Evolutionary conservation across 257 asterid genomes (phyloP).

Genomic region (Haberlea rhodopensis): DNA sequence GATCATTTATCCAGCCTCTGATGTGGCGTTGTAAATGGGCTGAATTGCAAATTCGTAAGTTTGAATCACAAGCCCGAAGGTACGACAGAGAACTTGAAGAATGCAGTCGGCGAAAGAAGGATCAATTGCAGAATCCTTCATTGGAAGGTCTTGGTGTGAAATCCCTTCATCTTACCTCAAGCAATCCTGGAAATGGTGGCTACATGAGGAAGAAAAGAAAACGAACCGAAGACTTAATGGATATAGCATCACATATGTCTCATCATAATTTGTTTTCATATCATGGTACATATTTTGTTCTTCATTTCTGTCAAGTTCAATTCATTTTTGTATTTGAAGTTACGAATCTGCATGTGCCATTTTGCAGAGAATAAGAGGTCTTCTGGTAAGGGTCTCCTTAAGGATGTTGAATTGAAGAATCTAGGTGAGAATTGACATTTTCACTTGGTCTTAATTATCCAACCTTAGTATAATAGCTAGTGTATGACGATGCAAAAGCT

Average conservation of each 20-base stretch:
- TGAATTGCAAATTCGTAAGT: slow-evolving; percentile 65
- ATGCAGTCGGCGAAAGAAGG: slow-evolving; percentile 32
- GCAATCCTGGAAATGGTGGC: slow-evolving; percentile 26
- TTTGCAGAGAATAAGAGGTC: slow-evolving; percentile 52
- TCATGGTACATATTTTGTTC: slow-evolving; percentile 44
- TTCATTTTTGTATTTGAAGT: slow-evolving; percentile 16
- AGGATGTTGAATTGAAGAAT: slow-evolving; percentile 29
- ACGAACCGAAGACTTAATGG: slow-evolving; percentile 45
- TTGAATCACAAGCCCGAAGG: slow-evolving; percentile 41
- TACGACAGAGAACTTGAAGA: slow-evolving; percentile 56
- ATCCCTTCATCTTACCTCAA: slow-evolving; percentile 43
- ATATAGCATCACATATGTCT: slow-evolving; percentile 56
- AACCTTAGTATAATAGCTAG: neutral
- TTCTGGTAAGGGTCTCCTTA: slow-evolving; percentile 32
- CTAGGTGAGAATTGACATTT: slow-evolving; percentile 43
- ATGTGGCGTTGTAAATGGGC: slow-evolving; percentile 88
- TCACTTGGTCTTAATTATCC: slow-evolving; percentile 14
- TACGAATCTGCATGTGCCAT: slow-evolving; percentile 18
- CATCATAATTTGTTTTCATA: slow-evolving; percentile 67
- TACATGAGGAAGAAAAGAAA: slow-evolving; percentile 67
- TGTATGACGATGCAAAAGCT: slow-evolving; percentile 6
- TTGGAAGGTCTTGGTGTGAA: slow-evolving; percentile 35
- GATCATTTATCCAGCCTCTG: slow-evolving; percentile 51
- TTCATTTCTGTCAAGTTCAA: slow-evolving; percentile 17
- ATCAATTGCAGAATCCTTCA: slow-evolving; percentile 27